A percentile compares a stretch with the other conserved stretches of the same genome.
phyloP scores from a whole-genome alignment of 2,329 filamentous ascomycete genomes.

The Xylariales sp. region DNA sequence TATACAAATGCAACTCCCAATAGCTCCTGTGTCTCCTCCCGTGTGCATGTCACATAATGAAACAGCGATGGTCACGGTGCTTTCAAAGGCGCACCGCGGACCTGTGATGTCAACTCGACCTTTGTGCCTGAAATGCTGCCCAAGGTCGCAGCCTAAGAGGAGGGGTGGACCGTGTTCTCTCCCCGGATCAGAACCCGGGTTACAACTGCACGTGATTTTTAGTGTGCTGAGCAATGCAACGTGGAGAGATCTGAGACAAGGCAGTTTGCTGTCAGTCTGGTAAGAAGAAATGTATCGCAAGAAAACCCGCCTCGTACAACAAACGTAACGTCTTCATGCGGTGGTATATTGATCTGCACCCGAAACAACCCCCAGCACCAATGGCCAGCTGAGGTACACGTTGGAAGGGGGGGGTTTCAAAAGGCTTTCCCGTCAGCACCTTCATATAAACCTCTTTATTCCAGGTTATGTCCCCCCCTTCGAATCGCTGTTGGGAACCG shows the following conservation, averaged over 20 bases:
- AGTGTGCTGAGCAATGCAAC: constrained; percentile 30
- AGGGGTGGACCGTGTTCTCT: constrained; percentile 4
- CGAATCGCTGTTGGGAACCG: constrained; percentile 29
- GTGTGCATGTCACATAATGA: constrained; percentile 7
- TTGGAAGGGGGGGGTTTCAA: constrained; percentile 28
- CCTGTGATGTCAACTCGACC: constrained; percentile 22
- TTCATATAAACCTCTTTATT: constrained; percentile 26
- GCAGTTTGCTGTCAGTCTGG: constrained; percentile 14
- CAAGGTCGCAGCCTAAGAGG: constrained; percentile 35
- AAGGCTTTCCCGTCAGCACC: constrained; percentile 9
- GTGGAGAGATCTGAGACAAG: constrained; percentile 25
- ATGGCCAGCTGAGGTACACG: constrained; percentile 8
- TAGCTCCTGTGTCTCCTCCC: neutral
- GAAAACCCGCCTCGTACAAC: constrained; percentile 33
- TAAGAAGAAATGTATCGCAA: constrained; percentile 13
- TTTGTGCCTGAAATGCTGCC: constrained; percentile 33
- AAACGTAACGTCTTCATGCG: constrained; percentile 22
- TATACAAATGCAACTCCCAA: constrained; percentile 5
- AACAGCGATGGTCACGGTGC: constrained; percentile 1
- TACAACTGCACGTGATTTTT: constrained; percentile 13
- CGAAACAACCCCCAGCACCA: constrained; percentile 17
- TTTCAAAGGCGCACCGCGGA: constrained; percentile 11
- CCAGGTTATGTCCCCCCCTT: constrained; percentile 14
- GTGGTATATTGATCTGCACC: constrained; percentile 31
- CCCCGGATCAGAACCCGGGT: neutral